Evolutionary conservation across 352 stramenopile species (phyloP).

Genomic region (Pythium catenulatum): DNA sequence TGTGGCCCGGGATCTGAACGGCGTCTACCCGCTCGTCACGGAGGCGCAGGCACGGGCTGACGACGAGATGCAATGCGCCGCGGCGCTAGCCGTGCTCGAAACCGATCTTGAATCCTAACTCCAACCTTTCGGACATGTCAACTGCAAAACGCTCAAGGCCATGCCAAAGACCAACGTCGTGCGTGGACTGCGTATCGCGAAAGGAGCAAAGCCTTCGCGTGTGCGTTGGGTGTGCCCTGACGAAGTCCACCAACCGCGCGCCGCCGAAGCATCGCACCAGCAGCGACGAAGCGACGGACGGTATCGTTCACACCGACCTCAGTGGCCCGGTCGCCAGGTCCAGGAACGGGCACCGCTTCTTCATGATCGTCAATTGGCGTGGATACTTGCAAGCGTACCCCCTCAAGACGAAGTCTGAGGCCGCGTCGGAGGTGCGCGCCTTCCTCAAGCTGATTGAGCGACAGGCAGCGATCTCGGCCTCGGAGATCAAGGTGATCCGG

Average conservation of each 20-base stretch:
- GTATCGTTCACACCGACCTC: not conserved
- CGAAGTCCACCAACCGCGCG: not conserved
- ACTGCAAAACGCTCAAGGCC: not conserved
- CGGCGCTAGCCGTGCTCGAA: not conserved
- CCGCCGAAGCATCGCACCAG: not conserved
- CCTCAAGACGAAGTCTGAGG: slow-evolving; percentile 9
- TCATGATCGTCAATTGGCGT: slow-evolving; percentile 1
- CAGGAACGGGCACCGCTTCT: not conserved
- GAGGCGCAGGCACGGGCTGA: not conserved
- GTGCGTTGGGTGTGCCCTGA: slow-evolving; percentile 15
- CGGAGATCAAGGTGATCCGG: slow-evolving; percentile 29
- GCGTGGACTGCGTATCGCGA: not conserved
- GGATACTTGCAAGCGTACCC: not conserved
- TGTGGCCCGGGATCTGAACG: not conserved
- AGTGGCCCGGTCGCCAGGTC: slow-evolving; percentile 9
- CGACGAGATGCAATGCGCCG: not conserved
- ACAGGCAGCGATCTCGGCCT: not conserved
- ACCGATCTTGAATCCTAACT: slow-evolving; percentile 1
- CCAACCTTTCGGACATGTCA: not conserved
- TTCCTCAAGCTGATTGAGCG: slow-evolving; percentile 31
- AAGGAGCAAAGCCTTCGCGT: not conserved
- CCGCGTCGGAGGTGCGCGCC: not conserved
- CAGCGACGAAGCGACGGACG: not conserved
- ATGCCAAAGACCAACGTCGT: slow-evolving; percentile 7
- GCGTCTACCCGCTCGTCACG: slow-evolving; percentile 1